Percentiles rank a stretch among this genome's conserved stretches.
phyloP scores from a whole-genome alignment of 108 stramenopile species.

The Cyclotella cryptica region DNA sequence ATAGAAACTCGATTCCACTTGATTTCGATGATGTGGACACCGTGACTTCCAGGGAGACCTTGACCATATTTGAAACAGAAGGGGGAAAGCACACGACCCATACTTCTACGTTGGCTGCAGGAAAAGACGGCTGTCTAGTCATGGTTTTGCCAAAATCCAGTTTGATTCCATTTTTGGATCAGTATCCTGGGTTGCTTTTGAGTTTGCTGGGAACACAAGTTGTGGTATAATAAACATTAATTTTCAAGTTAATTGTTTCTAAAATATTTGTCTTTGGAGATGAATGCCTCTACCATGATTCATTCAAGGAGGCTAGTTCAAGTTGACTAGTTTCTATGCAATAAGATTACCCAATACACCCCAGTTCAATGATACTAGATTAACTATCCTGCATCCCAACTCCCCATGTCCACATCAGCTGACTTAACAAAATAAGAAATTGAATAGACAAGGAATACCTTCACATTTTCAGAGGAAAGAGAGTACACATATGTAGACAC shows the following conservation, averaged over 20 bases:
- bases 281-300: background rate
- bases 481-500: too few species aligned
- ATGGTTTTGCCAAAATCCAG: constrained; percentile 74
- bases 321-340: too few species aligned
- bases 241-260: constrained; percentile 3
- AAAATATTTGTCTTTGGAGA: background rate
- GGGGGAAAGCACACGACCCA: constrained; percentile 64
- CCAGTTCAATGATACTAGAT: too few species aligned
- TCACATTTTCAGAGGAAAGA: too few species aligned
- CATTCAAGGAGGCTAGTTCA: too few species aligned
- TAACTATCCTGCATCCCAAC: too few species aligned
- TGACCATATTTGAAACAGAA: constrained; percentile 68
- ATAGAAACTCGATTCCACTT: constrained; percentile 20
- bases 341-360: too few species aligned
- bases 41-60: constrained; percentile 38
- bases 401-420: too few species aligned
- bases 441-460: too few species aligned
- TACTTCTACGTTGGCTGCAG: constrained; percentile 85
- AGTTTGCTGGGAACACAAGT: constrained; percentile 90
- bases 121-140: constrained; percentile 87
- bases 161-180: constrained; percentile 82
- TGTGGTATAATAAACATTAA: constrained; percentile 55
- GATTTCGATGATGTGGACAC: constrained; percentile 63
- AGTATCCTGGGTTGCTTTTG: constrained; percentile 82
- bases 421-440: too few species aligned